Evolutionary conservation across 805 yeast species (phyloP), one percentile per base, ranked within the genome.

Genomic region (Wickerhamiella spandovensis): DNA sequence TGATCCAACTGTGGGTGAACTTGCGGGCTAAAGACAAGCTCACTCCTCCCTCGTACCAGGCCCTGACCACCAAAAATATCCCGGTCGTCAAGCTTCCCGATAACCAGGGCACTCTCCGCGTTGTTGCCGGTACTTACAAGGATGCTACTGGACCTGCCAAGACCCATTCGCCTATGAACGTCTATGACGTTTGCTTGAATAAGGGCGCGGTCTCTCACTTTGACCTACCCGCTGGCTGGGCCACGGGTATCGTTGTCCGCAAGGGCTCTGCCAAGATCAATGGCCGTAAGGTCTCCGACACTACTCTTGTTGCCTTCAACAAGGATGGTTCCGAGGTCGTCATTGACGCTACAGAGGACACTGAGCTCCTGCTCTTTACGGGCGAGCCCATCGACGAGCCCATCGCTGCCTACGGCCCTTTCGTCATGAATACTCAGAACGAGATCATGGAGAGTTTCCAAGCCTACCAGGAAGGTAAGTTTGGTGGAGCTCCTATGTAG

Each of bases 1-100:
- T 95, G 53, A 69, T 85, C 73, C 95, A 86, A 66, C 67, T 86
- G 51, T 86, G 95, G 95, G 90, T 84, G 43, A 92, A 84, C 63
- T 72, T 80, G 58, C 95, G 90, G 23, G 75, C 69, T 47, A 66
- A 74, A 1, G 65, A 80, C 61, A 84, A 83, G 59, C 71, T 78
- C 49, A 67, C 76, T 55, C 76, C 74, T 23, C 94, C 94, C 44
- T 69, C 89, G 52, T 86, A 86, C 67, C 75, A 92, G 59, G 90
- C 84, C 61, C 71, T 85, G 61, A 75, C 75, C 61, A 72, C 73
- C 8, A 71, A 70, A 58, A 90, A 83, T 61, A 79, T 84, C 47
- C 95, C 94, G 9, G 67, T 76, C 49, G 90, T 73, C 3, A 38
- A 38, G 5, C 71, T 69, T 49, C 82, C 84, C 44, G 73, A 76